Evolutionary conservation across 768 basidiomycete species (phyloP), one percentile per base, ranked within the genome.

Genomic region (Mycena olivaceomarginata): DNA sequence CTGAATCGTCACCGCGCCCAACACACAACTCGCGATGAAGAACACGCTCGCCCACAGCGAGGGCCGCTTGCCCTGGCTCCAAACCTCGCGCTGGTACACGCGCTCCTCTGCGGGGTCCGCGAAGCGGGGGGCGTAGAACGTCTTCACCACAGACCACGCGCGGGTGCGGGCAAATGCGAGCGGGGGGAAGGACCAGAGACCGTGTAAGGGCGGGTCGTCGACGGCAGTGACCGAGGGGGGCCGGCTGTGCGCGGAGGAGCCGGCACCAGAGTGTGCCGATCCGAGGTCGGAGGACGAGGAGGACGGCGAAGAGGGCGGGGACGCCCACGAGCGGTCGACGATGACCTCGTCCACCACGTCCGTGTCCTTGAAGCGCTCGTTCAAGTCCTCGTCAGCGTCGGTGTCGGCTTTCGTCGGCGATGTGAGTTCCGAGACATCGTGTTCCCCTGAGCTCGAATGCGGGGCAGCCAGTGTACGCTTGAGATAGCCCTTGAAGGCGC

Each of bases 281-380:
- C 85, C 85, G 72, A 84, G 22, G 59, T 89, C 86, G 31, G 86
- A 82, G 31, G 31, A 31, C 31, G 31, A 31, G 31, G 31, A 31
- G 31, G 31, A 31, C 31, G 31, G 31, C 31, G 31, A 31, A 31
- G 31, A 31, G 31, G 31, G 31, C 31, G 31, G 31, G 31, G 31
- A 31, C 31, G 4, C 31, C 90, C 90, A 91, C 60, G 88, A 87
- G 69, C 90, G 87, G 78, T 93, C 92, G 22, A 93, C 92, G 65
- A 93, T 88, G 59, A 93, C 88, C 85, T 92, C 91, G 80, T 93
- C 89, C 7, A 92, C 88, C 48, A 84, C 85, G 41, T 87, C 88
- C 8, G 81, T 83, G 45, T 60, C 60, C 31, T 13, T 12, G 16
- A 72, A 40, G n/a, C 70, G 64, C 56, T 64, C 39, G 0, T 56